Evolutionary conservation across 441 rosid species (phyloP), one percentile per base, ranked within the genome.

Genomic region (Biscutella laevigata): DNA sequence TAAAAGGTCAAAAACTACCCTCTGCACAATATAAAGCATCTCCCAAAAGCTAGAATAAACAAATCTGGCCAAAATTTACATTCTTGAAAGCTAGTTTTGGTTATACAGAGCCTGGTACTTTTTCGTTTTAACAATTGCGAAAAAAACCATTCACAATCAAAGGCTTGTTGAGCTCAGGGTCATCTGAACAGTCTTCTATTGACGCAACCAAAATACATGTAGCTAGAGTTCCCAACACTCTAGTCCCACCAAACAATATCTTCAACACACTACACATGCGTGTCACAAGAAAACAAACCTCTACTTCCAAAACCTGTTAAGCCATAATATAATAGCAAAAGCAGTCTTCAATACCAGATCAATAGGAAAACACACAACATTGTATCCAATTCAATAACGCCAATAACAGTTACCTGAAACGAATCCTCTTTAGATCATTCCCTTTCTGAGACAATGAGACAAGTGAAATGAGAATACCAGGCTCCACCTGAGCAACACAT

Each of bases 401-500:
- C 3, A 24, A 4, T 15, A 48, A 34, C 7, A 29, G 7, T 60
- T 39, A 86, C 95, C 88, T 80, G 84, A 86, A 86, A 6, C 88
- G 84, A 62, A 86, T 86, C 52, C 91, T 80, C 75, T 77, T 86
- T 11, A 86, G 86, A 74, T 86, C 95, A 59, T 83, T 86, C 19
- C 95, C 88, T 67, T 88, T 91, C 17, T 76, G 72, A 26, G 88
- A 84, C 14, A 86, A 72, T 25, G 90, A 82, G 42, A 81, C 79
- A 61, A 86, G 79, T 13, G 88, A 79, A 42, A 86, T 83, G 46
- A 86, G 84, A 44, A 83, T 88, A 19, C 95, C 95, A 53, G 90
- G 90, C 72, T 86, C 95, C 52, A 88, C 92, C 71, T 88, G 96
- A 10, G 96, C 96, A 46, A 85, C 86, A 95, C 95, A 88, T 59